Evolutionary conservation across 306 rosid genomes (phyloP).

Genomic region (Malus sylvestris): DNA sequence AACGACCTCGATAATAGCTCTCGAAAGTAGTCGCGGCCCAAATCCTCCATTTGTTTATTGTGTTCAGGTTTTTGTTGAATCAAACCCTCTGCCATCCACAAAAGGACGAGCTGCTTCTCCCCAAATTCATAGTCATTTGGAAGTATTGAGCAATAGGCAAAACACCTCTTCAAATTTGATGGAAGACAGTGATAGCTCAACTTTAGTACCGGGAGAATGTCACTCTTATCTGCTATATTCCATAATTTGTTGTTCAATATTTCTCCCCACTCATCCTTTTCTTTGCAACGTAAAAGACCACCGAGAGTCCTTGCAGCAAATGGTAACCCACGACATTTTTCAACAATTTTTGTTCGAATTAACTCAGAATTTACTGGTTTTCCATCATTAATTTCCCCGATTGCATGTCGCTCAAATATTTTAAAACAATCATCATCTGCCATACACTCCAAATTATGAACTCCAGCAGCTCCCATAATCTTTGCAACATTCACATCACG

Average conservation of each 20-base stretch:
- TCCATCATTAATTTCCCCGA: not conserved
- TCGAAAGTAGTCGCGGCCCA: no score
- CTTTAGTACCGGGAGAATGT: conserved; percentile 7
- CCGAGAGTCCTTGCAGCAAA: conserved; percentile 16
- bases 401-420: conserved; percentile 15
- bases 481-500: not conserved
- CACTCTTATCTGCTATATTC: not conserved
- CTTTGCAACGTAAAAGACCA: conserved; percentile 3
- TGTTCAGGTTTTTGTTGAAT: no score
- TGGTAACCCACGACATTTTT: conserved; percentile 22
- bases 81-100: conserved; percentile 22
- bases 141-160: not conserved
- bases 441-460: not conserved
- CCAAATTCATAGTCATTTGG: not conserved
- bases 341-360: not conserved
- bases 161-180: conserved; percentile 6
- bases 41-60: no score
- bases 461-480: not conserved
- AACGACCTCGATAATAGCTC: no score
- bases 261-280: not conserved
- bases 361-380: no score
- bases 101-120: not conserved
- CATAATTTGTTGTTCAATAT: conserved; percentile 13
- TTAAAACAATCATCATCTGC: not conserved
- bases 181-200: conserved; percentile 19